These are phyloP conservation scores for Theileria parva DNA, from an alignment of 169 alveolate species.

Conservation along the genomic window DNA sequence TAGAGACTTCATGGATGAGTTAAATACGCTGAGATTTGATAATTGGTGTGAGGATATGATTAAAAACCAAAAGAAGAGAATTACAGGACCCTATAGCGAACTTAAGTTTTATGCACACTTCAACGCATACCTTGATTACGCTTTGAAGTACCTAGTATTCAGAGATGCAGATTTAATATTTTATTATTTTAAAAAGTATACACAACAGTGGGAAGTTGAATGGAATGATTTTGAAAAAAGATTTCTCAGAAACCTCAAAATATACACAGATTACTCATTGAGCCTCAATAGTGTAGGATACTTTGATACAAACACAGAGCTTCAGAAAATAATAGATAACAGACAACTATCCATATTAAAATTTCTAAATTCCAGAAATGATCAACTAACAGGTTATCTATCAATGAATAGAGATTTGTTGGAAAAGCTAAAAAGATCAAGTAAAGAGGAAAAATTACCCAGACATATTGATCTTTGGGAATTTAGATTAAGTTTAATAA, in stretches of 20 bases:
- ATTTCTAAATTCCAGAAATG: neutral
- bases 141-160: neutral
- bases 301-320: constrained; percentile 7
- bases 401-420: neutral
- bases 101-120: neutral
- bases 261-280: constrained; percentile 9
- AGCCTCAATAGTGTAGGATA: constrained; percentile 12
- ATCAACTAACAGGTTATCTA: neutral
- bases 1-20: constrained; percentile 4
- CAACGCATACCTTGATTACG: neutral
- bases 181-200: neutral
- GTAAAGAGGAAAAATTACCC: neutral
- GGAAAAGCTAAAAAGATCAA: neutral
- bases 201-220: constrained; percentile 16
- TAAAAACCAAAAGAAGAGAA: neutral
- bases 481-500: constrained; percentile 17
- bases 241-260: neutral
- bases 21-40: constrained; percentile 8
- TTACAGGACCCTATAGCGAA: neutral
- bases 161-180: neutral
- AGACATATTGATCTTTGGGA: constrained; percentile 26
- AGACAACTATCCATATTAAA: constrained; percentile 15
- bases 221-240: constrained; percentile 13
- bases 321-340: constrained; percentile 15
- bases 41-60: constrained; percentile 9